Conservation (phyloP, 225 moss, liverwort and hornwort species). For the Anthoceros angustus region DNA sequence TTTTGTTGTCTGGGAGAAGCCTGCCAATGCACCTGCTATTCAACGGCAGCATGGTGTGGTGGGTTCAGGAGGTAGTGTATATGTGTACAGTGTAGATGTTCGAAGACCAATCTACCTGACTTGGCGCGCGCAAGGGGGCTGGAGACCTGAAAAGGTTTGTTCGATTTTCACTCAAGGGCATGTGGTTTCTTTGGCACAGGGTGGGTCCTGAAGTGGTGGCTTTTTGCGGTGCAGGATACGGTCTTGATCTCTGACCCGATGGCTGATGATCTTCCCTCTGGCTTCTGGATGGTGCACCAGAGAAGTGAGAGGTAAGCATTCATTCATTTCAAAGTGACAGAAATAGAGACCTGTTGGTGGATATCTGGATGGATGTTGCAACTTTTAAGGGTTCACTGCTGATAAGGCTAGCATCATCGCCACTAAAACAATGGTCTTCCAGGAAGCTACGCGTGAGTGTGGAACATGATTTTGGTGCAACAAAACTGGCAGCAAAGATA, state of each 20-base stretch:
- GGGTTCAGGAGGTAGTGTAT: slow-evolving; percentile 60
- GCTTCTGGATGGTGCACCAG: slow-evolving; percentile 88
- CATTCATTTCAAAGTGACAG: neutral
- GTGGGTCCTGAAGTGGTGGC: neutral
- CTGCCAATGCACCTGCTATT: slow-evolving; percentile 48
- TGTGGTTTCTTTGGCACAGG: neutral
- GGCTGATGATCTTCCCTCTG: slow-evolving; percentile 63
- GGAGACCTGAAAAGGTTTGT: slow-evolving; percentile 70
- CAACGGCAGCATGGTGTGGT: slow-evolving; percentile 66
- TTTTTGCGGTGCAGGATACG: slow-evolving; percentile 25
- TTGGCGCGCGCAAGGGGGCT: slow-evolving; percentile 94
- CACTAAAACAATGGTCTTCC: slow-evolving; percentile 4
- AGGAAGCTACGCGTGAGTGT: slow-evolving; percentile 87
- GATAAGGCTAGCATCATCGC: too few relatives aligned
- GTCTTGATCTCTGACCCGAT: slow-evolving; percentile 83
- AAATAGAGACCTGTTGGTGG: too few relatives aligned
- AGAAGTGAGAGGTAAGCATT: slow-evolving; percentile 57
- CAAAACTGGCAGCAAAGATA: slow-evolving; percentile 66
- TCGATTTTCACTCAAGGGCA: too few relatives aligned
- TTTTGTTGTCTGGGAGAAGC: slow-evolving; percentile 72
- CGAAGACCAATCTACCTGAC: slow-evolving; percentile 79
- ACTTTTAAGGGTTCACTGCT: too few relatives aligned
- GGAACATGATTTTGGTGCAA: slow-evolving; percentile 88
- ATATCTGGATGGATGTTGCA: too few relatives aligned
- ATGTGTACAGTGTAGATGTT: slow-evolving; percentile 71